Evolutionary conservation across 208 protist genomes (phyloP), one percentile per base, ranked within the genome.

Genomic region (Acanthamoeba royreba): DNA sequence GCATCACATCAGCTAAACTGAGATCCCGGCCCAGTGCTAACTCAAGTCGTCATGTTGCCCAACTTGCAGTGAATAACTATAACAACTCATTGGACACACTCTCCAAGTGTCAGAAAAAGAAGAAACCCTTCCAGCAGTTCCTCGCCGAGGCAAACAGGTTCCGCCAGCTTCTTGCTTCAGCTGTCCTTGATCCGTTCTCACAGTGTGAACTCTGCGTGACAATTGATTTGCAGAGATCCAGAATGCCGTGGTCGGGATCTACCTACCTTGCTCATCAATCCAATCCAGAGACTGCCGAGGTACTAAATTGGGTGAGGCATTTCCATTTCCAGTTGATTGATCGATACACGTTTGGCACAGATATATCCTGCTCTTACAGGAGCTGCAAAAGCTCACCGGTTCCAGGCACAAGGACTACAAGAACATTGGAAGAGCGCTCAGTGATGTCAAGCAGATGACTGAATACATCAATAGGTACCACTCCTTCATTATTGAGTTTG

Each of bases 371-470:
- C 49, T 88, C 17, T 47, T 88, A 8, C 79, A 88, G 35, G 79
- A 88, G 79, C 42, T 88, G n/a, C 35, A 45, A 43, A 88, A 88
- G 49, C 43, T 63, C 47, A 88, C 79, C n/a, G 28, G 46, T 11
- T 63, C 43, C 15, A 53, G 42, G 79, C 79, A 88, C 79, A 53
- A 61, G 35, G 79, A 88, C 79, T 88, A 88, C 79, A 88, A 88
- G 33, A 88, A 88, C 28, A 53, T 88, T 38, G 35, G 33, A 52
- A 22, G 49, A 9, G 79, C 79, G 22, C 43, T 88, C 19, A 88
- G 22, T 15, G 79, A 88, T 31, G 61, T 88, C n/a, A 88, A 88
- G 35, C 79, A 88, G 49, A 61, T 88, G 47, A 88, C 79, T 38
- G 79, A 53, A 11, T 88, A 43, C 79, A 88, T 88, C 35, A 88